phyloP scores from a whole-genome alignment of 164 flowering plant genomes.

The Annona squamosa region DNA sequence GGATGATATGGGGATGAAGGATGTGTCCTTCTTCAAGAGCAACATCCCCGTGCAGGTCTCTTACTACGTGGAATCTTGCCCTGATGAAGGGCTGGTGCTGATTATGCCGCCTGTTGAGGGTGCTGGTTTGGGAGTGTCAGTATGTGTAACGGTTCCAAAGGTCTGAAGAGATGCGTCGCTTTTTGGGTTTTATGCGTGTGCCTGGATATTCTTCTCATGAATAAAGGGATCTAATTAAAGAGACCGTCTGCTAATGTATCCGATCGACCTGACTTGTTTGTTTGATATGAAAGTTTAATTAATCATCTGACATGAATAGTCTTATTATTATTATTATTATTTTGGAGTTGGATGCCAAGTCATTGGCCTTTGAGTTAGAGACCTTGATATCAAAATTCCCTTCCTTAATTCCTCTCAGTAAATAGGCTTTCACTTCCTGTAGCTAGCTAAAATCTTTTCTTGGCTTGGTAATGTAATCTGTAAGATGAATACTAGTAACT shows the following conservation, averaged over 20 bases:
- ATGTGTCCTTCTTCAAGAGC: conserved; percentile 2
- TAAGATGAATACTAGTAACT: too few species aligned
- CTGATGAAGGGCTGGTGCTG: conserved; percentile 9
- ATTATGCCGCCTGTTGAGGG: conserved; percentile 6
- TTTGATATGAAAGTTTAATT: not conserved
- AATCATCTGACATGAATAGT: too few species aligned
- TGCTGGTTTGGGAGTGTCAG: not conserved
- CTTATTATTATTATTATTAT: too few species aligned
- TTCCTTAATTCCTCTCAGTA: too few species aligned
- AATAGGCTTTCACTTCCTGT: too few species aligned
- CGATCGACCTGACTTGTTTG: not conserved
- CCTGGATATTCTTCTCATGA: not conserved
- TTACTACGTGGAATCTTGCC: not conserved
- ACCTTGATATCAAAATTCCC: too few species aligned
- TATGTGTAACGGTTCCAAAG: conserved; percentile 6
- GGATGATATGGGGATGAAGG: not conserved
- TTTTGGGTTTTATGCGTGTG: not conserved
- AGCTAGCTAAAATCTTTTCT: too few species aligned
- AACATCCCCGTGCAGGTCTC: conserved; percentile 5
- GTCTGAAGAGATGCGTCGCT: not conserved
- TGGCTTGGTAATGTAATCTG: too few species aligned
- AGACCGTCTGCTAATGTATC: not conserved
- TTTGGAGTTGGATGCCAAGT: too few species aligned
- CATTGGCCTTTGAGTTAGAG: too few species aligned
- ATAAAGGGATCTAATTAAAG: not conserved